Base-by-base conservation (phyloP, 441 rosid species). In the Erodium trifolium region DNA sequence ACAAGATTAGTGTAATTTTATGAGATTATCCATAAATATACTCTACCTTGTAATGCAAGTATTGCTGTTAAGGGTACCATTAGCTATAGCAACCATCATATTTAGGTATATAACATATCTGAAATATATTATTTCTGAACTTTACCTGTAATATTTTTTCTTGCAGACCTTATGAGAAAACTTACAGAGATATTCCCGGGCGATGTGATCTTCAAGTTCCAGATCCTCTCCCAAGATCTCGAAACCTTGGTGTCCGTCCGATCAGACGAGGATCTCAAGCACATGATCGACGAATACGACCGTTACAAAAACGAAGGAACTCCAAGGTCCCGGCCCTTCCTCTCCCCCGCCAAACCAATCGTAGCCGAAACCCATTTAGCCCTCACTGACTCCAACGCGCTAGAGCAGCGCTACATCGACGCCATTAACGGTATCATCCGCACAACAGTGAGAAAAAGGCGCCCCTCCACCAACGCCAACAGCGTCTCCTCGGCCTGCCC, bases 231-330 rank as follows among this genome's bases (percentile, higher is more conserved):
- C 0, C 92, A 91, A 69, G 96, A 93, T 72, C 85, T 93, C 29
- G 97, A 93, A 18, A 80, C 86, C 1, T 76, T 91, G 73, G 92
- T 93, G 45, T 82, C 93, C 0, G 90, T 93, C 0, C 79, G 75
- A 72, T 82, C 84, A 0, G 88, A 89, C 11, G 94, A 93, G 78
- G 98, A 91, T 80, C 73, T 91, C n/a, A 84, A 80, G 74, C 90
- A 87, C 75, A 88, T 93, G 97, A 43, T 93, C 10, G 95, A 93
- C 0, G 96, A 93, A 67, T 76, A 80, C 35, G 75, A 79, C 34
- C 89, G 85, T 5, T 88, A 83, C 34, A 90, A 76, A 45, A 78
- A 37, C 5, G 80, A 75, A 77, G 85, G 90, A 43, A 76, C 75
- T 34, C 77, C 91, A 0, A 84, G 81, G 78, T 81, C 87, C 7